Base-by-base conservation (phyloP, 108 stramenopile genomes). In the Cylindrotheca closterium region DNA sequence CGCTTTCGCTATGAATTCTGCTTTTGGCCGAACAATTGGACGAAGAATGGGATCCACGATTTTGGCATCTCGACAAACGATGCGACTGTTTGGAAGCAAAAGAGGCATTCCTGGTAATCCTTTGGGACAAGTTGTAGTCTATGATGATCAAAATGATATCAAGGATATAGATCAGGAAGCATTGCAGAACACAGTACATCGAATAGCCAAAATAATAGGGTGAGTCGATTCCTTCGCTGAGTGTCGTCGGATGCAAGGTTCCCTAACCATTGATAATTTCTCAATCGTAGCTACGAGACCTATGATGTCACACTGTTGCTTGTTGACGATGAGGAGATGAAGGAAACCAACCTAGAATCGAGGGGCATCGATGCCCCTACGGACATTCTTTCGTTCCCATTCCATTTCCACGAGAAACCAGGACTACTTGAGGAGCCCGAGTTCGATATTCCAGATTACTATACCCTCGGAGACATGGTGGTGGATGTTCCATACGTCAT, bases 391-490 rank as follows among this genome's bases (percentile, higher is more conserved):
- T 89, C 87, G 21, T 97, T 95, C 67, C 91, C 90, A 21, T 83
- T 94, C 60, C 74, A 77, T 49, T 79, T 87, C 0, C 53, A 55
- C 22, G 22, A 46, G 7, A 46, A 71, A 51, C 87, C 92, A 1
- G 92, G 92, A 8, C 58, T 75, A 27, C 57, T 93, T 60, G 61
- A 68, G 19, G 77, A 83, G 29, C 88, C 87, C 3, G 74, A 80
- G 32, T 85, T 89, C 63, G 83, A 87, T 63, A 65, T 84, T 28
- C 79, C 72, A 2, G 94, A 93, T 29, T 87, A 82, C 53, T 94
- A 94, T 56, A 80, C 79, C 55, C 67, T 97, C 48, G 96, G 96
- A 21, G 96, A 97, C 55, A 87, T 97, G 80, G 51, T 96, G 65
- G 59, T 97, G 0, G 88, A 90, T 77, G 83, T 95, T 12, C 86